Conservation (phyloP, 208 protist genomes). For the Acanthamoeba healyi region DNA sequence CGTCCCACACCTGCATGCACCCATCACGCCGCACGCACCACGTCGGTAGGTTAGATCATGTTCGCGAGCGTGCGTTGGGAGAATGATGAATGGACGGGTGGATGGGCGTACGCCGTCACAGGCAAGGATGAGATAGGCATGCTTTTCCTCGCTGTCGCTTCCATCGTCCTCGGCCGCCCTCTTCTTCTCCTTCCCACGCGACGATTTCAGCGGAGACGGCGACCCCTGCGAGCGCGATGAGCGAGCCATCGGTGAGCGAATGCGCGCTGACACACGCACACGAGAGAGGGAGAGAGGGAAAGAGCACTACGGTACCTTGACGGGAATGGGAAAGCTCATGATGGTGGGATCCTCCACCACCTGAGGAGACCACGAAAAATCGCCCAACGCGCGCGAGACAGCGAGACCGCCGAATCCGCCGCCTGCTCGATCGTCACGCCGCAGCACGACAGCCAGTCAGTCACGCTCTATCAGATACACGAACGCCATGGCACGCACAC, state of each 20-base stretch:
- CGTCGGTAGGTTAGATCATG: not conserved
- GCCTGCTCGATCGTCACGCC: not conserved
- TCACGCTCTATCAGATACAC: too few relatives aligned
- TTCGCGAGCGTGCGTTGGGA: not conserved
- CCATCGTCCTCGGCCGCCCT: not conserved
- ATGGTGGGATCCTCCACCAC: conserved; percentile 67
- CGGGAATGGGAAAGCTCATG: not conserved
- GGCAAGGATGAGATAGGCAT: conserved; percentile 38
- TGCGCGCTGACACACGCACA: not conserved
- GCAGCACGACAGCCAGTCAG: not conserved
- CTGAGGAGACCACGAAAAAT: conserved; percentile 49
- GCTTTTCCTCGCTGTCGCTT: not conserved
- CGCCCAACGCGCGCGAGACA: conserved; percentile 53
- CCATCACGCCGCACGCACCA: not conserved
- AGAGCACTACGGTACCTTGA: not conserved
- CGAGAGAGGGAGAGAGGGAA: not conserved
- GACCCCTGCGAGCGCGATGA: not conserved
- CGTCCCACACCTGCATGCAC: conserved; percentile 10
- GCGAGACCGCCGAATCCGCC: conserved; percentile 45
- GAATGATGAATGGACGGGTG: too few relatives aligned
- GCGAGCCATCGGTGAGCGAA: not conserved
- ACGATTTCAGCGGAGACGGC: not conserved
- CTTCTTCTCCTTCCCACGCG: not conserved
- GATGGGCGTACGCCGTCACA: conserved; percentile 17
- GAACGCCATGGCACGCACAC: too few relatives aligned